Conservation (phyloP, 331 rosid genomes). For the Erythrophleum ivorense region DNA sequence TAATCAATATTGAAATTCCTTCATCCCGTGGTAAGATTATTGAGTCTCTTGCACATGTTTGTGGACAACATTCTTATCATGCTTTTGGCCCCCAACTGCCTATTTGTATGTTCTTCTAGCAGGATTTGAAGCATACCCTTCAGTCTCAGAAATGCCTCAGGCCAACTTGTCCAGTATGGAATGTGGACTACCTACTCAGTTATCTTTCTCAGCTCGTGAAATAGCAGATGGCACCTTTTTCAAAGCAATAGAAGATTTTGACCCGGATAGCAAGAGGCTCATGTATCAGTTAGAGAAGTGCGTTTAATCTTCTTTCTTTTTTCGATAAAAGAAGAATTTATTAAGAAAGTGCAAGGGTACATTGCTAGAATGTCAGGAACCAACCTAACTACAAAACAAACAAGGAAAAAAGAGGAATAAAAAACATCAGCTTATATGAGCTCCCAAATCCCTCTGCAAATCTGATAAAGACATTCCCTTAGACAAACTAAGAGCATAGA, state of each 20-base stretch:
- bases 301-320: slow-evolving; percentile 35
- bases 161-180: slow-evolving; percentile 77
- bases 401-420: neutral
- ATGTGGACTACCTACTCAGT: slow-evolving; percentile 89
- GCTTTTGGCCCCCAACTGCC: slow-evolving; percentile 37
- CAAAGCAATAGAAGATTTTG: slow-evolving; percentile 92
- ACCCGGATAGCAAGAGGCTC: slow-evolving; percentile 89
- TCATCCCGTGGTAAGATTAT: slow-evolving; percentile 62
- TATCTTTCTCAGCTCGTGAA: slow-evolving; percentile 97
- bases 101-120: slow-evolving; percentile 41
- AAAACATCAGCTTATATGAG: neutral
- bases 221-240: slow-evolving; percentile 92
- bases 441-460: neutral
- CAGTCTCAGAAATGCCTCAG: slow-evolving; percentile 62
- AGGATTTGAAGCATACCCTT: slow-evolving; percentile 83
- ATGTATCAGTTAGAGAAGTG: slow-evolving; percentile 81
- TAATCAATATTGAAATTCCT: slow-evolving; percentile 92
- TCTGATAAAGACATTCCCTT: slow-evolving; percentile 1
- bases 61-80: slow-evolving; percentile 36
- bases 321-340: neutral
- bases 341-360: neutral
- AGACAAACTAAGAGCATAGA: neutral
- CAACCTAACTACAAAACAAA: neutral
- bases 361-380: neutral
- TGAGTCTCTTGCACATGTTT: slow-evolving; percentile 33